phyloP scores from a whole-genome alignment of 208 protist genomes.

The Acanthamoeba castellanii region DNA sequence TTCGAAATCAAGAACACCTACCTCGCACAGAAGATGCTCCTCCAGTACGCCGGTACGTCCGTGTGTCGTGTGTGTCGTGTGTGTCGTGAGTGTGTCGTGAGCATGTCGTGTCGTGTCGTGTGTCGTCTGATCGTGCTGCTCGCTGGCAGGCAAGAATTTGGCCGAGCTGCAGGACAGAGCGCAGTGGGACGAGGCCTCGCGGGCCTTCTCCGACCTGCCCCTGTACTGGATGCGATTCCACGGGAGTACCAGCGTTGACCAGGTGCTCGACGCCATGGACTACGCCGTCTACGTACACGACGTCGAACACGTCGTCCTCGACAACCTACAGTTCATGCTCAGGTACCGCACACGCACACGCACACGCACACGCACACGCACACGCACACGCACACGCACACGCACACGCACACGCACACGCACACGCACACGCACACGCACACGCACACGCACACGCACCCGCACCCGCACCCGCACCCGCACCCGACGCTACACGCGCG shows the following conservation, averaged over 20 bases:
- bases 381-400: background rate
- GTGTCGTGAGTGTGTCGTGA: background rate
- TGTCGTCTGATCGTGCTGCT: no score
- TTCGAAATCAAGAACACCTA: slow-evolving; percentile 88
- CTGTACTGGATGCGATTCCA: slow-evolving; percentile 89
- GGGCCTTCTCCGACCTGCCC: slow-evolving; percentile 83
- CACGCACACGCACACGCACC: background rate
- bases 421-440: background rate
- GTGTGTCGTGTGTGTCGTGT: background rate
- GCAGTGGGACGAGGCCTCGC: slow-evolving; percentile 76
- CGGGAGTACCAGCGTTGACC: slow-evolving; percentile 85
- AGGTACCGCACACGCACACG: background rate
- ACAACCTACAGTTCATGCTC: slow-evolving; percentile 91
- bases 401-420: background rate
- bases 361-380: background rate
- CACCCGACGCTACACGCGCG: background rate
- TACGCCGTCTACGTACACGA: slow-evolving; percentile 89
- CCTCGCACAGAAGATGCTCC: slow-evolving; percentile 87
- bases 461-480: background rate
- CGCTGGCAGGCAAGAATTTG: background rate
- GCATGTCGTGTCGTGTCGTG: background rate
- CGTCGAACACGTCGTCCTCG: slow-evolving; percentile 89
- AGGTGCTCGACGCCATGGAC: slow-evolving; percentile 89
- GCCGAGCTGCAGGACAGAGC: slow-evolving; percentile 47
- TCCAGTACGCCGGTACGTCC: slow-evolving; percentile 74